Percentiles rank a stretch among this genome's conserved stretches.
Evolutionary conservation across 129 eudicot genomes (phyloP).

Genomic region (Escallonia rubra): DNA sequence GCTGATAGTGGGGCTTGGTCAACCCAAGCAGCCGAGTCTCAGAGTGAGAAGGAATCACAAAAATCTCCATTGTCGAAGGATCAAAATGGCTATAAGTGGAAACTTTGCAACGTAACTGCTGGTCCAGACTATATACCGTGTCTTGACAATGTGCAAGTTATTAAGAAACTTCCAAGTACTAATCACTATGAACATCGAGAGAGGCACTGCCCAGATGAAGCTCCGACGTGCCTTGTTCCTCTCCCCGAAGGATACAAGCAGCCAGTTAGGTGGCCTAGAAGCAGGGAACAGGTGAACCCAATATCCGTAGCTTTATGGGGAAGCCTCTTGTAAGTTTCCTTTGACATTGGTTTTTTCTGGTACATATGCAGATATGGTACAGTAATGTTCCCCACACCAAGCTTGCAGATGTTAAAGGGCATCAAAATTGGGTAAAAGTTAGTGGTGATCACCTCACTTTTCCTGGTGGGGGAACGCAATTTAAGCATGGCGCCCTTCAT

Average conservation of each 20-base stretch:
- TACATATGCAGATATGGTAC: slow-evolving; percentile 69
- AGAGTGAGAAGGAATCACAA: slow-evolving; percentile 64
- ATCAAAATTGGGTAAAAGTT: slow-evolving; percentile 94
- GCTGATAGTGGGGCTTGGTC: slow-evolving; percentile 63
- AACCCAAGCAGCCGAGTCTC: slow-evolving; percentile 82
- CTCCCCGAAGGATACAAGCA: slow-evolving; percentile 82
- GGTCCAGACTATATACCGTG: slow-evolving; percentile 87
- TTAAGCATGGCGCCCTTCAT: slow-evolving; percentile 92
- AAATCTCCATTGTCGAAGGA: slow-evolving; percentile 27
- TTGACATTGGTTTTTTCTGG: too few relatives aligned
- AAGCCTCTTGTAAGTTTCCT: too few relatives aligned
- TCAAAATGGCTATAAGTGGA: slow-evolving; percentile 50
- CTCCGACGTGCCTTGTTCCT: slow-evolving; percentile 91
- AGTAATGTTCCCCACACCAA: slow-evolving; percentile 86
- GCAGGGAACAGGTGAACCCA: slow-evolving; percentile 71
- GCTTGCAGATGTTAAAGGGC: slow-evolving; percentile 76
- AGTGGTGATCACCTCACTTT: slow-evolving; percentile 83
- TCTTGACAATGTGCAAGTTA: slow-evolving; percentile 72
- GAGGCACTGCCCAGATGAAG: slow-evolving; percentile 81
- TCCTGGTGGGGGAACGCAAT: slow-evolving; percentile 97
- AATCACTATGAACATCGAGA: slow-evolving; percentile 93
- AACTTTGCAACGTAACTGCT: slow-evolving; percentile 70
- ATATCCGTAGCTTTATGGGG: too few relatives aligned
- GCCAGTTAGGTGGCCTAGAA: slow-evolving; percentile 77
- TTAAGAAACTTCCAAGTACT: slow-evolving; percentile 51